These are phyloP conservation scores for Thielaviopsis ethacetica DNA, from an alignment of 2,329 filamentous ascomycete genomes.

Conservation along the genomic window DNA sequence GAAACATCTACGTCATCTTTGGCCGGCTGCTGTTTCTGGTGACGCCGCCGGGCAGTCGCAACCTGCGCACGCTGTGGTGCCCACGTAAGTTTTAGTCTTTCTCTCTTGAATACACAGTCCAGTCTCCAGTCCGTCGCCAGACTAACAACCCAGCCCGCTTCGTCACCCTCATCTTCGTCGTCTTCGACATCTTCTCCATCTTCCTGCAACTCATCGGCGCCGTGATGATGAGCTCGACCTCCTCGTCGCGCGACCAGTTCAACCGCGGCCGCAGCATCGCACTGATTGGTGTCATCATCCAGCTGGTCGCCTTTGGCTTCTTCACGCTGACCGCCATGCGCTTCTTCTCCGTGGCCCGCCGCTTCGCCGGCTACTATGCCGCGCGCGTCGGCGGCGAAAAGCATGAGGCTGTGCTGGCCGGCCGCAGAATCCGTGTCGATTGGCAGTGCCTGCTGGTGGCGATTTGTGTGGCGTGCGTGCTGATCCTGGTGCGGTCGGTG, in stretches of 20 bases:
- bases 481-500: constrained; percentile 20
- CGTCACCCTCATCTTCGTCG: constrained; percentile 24
- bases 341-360: constrained; percentile 27
- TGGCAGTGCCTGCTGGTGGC: constrained; percentile 23
- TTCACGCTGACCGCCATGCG: constrained; percentile 28
- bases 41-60: constrained; percentile 1
- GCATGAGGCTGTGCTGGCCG: constrained; percentile 12
- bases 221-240: constrained; percentile 23
- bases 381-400: neutral
- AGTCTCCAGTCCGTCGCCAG: no score
- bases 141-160: constrained; percentile 3
- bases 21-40: constrained; percentile 7
- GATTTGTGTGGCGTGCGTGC: constrained; percentile 17
- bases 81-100: neutral
- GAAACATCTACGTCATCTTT: constrained; percentile 16
- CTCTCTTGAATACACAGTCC: no score
- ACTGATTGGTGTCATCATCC: constrained; percentile 20
- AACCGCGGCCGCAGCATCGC: constrained; percentile 22
- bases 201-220: constrained; percentile 24
- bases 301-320: constrained; percentile 29
- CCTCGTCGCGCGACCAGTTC: constrained; percentile 18
- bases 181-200: constrained; percentile 23
- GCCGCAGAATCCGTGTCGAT: constrained; percentile 15
- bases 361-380: neutral
- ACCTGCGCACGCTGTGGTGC: constrained; percentile 4